Evolutionary conservation across 768 basidiomycete genomes (phyloP).

Genomic region (Xerocomellus intermedius): DNA sequence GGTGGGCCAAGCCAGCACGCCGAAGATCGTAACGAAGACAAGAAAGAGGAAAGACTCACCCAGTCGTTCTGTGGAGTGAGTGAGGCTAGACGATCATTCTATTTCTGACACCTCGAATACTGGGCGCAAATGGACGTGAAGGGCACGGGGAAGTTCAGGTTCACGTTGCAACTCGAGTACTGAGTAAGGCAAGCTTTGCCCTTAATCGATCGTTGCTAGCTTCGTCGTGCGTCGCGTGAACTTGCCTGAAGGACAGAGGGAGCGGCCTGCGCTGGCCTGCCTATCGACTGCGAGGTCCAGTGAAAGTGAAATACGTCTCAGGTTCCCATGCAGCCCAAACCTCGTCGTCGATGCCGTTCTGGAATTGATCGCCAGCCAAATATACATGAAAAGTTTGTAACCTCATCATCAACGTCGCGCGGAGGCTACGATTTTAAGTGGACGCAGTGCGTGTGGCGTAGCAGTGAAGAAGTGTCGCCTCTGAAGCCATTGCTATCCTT

Average conservation of each 20-base stretch:
- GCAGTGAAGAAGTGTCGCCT: neutral
- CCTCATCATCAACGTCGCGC: neutral
- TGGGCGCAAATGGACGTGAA: conserved; percentile 22
- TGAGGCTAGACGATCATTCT: conserved; percentile 24
- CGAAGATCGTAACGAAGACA: neutral
- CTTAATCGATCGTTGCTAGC: conserved; percentile 13
- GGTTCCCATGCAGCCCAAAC: conserved; percentile 7
- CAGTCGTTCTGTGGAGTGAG: conserved; percentile 9
- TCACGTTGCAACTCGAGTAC: conserved; percentile 15
- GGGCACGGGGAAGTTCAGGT: conserved; percentile 11
- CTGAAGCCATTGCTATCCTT: neutral
- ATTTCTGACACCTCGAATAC: neutral
- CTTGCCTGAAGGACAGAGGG: conserved; percentile 2
- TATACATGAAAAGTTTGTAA: neutral
- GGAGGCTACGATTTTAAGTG: neutral
- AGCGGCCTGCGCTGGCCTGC: conserved; percentile 10
- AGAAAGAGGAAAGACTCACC: conserved; percentile 13
- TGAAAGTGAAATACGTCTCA: neutral
- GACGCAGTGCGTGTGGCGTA: neutral
- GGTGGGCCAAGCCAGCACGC: neutral
- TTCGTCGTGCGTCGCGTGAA: conserved; percentile 1
- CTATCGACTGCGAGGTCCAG: conserved; percentile 8
- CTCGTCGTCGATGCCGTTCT: conserved; percentile 10
- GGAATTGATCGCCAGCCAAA: neutral
- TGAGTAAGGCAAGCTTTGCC: conserved; percentile 17